Conservation (phyloP, 177 flowering plant genomes). For the Vitis hybrid region DNA sequence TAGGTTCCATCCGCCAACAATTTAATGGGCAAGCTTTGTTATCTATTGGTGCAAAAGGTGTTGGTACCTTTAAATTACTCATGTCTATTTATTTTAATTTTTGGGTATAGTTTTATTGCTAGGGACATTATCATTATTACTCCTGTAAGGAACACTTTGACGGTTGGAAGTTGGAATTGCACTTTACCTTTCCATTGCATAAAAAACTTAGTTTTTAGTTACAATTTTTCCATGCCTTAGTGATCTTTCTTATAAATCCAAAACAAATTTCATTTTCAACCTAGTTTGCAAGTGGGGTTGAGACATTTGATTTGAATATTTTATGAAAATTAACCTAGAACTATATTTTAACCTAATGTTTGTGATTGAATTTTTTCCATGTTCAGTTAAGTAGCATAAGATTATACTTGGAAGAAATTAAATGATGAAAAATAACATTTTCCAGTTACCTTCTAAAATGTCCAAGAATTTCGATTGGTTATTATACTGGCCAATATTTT, state of each 20-base stretch:
- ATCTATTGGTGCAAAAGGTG: conserved; percentile 51
- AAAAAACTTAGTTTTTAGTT: too few relatives aligned
- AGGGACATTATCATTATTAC: too few relatives aligned
- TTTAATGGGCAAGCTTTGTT: conserved; percentile 52
- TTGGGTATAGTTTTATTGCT: too few relatives aligned
- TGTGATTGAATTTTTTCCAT: neutral
- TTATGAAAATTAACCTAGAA: neutral
- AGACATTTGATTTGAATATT: neutral
- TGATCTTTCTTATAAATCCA: too few relatives aligned
- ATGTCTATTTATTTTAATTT: neutral
- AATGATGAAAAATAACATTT: too few relatives aligned
- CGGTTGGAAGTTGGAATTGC: too few relatives aligned
- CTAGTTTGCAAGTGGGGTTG: neutral
- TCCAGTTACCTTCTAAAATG: too few relatives aligned
- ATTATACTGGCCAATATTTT: too few relatives aligned
- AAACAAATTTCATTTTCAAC: neutral
- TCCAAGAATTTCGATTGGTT: too few relatives aligned
- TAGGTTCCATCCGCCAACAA: conserved; percentile 54
- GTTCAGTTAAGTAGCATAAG: neutral
- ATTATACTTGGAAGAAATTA: neutral
- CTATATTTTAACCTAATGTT: neutral
- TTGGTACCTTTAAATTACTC: conserved; percentile 38
- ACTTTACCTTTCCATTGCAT: too few relatives aligned
- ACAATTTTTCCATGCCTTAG: too few relatives aligned
- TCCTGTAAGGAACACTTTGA: too few relatives aligned